A percentile compares a stretch with the other conserved stretches of the same genome.
Evolutionary conservation across 2,329 filamentous ascomycete species (phyloP).

Genomic region (Colletotrichum scovillei): DNA sequence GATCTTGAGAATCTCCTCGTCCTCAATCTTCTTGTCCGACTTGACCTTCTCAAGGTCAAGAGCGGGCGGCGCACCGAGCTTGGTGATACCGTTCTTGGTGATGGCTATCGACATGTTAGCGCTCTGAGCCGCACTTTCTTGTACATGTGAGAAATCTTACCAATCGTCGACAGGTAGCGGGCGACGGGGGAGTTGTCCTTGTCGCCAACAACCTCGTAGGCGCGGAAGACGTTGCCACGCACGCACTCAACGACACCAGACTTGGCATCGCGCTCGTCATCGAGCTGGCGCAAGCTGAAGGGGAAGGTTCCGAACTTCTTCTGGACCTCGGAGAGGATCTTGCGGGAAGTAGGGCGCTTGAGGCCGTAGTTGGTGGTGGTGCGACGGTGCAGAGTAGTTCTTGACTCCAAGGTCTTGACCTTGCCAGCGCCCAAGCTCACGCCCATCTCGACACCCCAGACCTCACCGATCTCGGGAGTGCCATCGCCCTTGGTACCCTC

Average conservation of each 20-base stretch:
- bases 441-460: constrained; percentile 98
- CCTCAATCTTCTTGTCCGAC: constrained; percentile 97
- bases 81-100: constrained; percentile 96
- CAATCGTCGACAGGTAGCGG: constrained; percentile 89
- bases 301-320: constrained; percentile 99
- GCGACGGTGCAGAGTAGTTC: constrained; percentile 91
- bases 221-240: constrained; percentile 88
- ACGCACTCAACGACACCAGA: constrained; percentile 96
- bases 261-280: constrained; percentile 97
- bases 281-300: constrained; percentile 96
- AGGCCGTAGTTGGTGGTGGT: constrained; percentile 92
- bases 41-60: constrained; percentile 86
- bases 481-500: constrained; percentile 94
- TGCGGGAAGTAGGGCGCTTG: constrained; percentile 93
- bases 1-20: constrained; percentile 95
- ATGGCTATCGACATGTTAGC: constrained; percentile 70
- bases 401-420: constrained; percentile 90
- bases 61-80: constrained; percentile 80
- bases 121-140: background rate
- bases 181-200: constrained; percentile 89
- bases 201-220: constrained; percentile 96
- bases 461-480: constrained; percentile 86
- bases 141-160: constrained; percentile 67
- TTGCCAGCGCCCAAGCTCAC: constrained; percentile 92
- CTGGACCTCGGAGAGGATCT: constrained; percentile 92